Conservation (phyloP, 371 early-diverging fungal species). For the Haplosporangium sp. region DNA sequence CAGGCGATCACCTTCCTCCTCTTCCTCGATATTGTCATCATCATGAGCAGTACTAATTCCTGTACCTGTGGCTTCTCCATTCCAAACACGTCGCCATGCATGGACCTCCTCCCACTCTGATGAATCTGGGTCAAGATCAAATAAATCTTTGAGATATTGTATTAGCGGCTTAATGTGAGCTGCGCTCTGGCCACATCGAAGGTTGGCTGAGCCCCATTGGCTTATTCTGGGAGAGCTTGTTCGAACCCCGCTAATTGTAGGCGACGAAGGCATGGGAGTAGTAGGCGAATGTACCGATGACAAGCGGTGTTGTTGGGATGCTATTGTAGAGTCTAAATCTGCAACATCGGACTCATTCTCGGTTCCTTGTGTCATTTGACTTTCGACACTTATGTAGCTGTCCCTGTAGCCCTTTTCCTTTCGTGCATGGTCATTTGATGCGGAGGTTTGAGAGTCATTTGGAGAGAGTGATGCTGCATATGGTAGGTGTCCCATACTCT, state of each 20-base stretch:
- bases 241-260: constrained; percentile 15
- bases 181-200: constrained; percentile 33
- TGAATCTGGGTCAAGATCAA: constrained; percentile 70
- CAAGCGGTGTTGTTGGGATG: constrained; percentile 37
- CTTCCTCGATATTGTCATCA: constrained; percentile 19
- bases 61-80: constrained; percentile 27
- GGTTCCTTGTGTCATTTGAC: constrained; percentile 43
- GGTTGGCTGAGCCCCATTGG: constrained; percentile 13
- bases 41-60: constrained; percentile 23
- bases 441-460: constrained; percentile 11
- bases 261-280: constrained; percentile 48
- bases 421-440: constrained; percentile 30
- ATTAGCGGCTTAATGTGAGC: constrained; percentile 47
- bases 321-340: constrained; percentile 22
- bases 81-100: constrained; percentile 53
- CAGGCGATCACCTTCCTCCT: constrained; percentile 22
- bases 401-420: constrained; percentile 28
- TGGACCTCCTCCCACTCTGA: constrained; percentile 58
- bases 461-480: constrained; percentile 14
- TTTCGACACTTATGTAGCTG: constrained; percentile 50
- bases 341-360: constrained; percentile 25
- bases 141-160: constrained; percentile 71
- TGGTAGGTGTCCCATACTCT: constrained; percentile 50
- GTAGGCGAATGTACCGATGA: constrained; percentile 51
- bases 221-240: constrained; percentile 2